Evolutionary conservation across 352 stramenopile species (phyloP), one percentile per base, ranked within the genome.

Genomic region (Blastocystis sp.): DNA sequence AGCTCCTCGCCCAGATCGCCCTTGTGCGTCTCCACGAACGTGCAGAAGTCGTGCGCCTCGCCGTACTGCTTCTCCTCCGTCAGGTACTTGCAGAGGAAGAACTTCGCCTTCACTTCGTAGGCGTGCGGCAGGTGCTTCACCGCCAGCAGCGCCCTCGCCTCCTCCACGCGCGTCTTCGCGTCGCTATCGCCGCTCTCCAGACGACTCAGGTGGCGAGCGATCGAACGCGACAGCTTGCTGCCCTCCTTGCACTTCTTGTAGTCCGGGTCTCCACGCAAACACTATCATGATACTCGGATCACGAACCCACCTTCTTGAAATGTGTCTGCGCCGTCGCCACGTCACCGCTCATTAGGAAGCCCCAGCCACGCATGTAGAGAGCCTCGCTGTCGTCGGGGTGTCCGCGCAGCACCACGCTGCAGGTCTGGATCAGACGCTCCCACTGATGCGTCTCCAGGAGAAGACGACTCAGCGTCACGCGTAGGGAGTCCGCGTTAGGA

Each of bases 291-390:
- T 65, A 14, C 14, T 65, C 9, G 0, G 16, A 67, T 27, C 18
- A 79, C 0, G 34, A 7, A 21, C 29, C 8, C n/a, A 84, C 72
- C 51, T 71, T 84, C 57, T 71, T 84, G 36, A 84, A 84, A 24
- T 84, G 72, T 9, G 36, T 42, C 18, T 84, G 24, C n/a, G 72
- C 72, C n/a, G 57, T 73, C n/a, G 38, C 48, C 14, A 21, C 34
- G 24, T 84, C 72, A n/a, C 72, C 72, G 38, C 2, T 72, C 32
- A 49, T 38, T 36, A 84, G 27, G 3, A 72, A 76, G 14, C n/a
- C 72, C n/a, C 63, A 65, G 16, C 72, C 72, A n/a, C 72, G 72
- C 57, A 72, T 51, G 24, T 65, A 84, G 1, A 84, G 36, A 27
- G 48, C 51, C 24, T 71, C 57, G 16, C 21, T 16, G 36, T 84